Evolutionary conservation across 805 yeast species (phyloP), one percentile per base, ranked within the genome.

Genomic region (Cyberlindnera saturnus): DNA sequence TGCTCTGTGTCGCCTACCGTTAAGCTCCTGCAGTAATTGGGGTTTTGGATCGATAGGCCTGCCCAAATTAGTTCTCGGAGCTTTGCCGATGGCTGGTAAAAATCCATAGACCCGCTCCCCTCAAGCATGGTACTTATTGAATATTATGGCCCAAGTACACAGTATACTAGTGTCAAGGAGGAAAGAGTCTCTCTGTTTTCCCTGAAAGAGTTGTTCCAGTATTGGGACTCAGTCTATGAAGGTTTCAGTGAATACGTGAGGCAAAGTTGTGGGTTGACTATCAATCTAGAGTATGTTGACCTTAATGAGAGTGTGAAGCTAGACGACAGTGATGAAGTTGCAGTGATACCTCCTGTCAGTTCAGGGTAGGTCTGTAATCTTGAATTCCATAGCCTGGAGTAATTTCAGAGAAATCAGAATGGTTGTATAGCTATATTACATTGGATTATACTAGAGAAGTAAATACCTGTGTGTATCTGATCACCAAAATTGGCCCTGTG

Each of bases 331-430:
- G 53, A 51, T 36, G 55, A 53, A 29, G 39, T 53, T 14, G 49
- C 52, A 3, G 41, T 53, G 5, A 53, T 53, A 17, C 57, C 57
- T 1, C 57, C 57, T 1, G 57, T 53, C 6, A 51, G 55, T 17
- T 42, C 50, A 6, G 57, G 57, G 1, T 52, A 30, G 16, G 7
- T 18, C 20, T 11, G 7, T 17, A 11, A 14, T 26, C 10, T 13
- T 10, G 10, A 26, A 11, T 23, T 23, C 11, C 28, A 23, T 23
- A 5, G 9, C 11, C 5, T 4, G 28, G 28, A 23, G 11, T 10
- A 23, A 23, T 9, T 23, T 3, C 4, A 23, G 6, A 14, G 19
- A 14, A n/a, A n/a, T 15, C 13, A 33, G 7, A 14, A n/a, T 15
- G 13, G 14, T 33, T 17, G 17, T 23, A 33, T 29, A 18, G 9